Conservation (phyloP, 331 rosid genomes). For the Cydonia oblonga region DNA sequence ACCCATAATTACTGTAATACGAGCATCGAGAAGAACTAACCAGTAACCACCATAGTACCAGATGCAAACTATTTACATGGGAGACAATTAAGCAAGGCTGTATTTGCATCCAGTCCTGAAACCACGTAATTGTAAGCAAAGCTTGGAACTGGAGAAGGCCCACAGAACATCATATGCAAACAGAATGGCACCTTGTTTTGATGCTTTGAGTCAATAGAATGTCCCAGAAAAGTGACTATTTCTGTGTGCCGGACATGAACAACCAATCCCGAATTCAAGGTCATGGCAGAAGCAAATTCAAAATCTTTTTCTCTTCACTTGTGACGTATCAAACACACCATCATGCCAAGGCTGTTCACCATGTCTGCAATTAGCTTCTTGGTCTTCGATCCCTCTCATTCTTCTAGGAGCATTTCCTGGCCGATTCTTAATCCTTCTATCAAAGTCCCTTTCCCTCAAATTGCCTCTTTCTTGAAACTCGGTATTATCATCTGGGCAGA, state of each 20-base stretch:
- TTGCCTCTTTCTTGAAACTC: slow-evolving; percentile 70
- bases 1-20: not conserved
- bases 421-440: slow-evolving; percentile 49
- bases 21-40: not conserved
- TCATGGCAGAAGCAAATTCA: slow-evolving; percentile 13
- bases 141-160: not conserved
- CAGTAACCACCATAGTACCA: slow-evolving; percentile 2
- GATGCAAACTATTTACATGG: slow-evolving; percentile 8
- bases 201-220: not conserved
- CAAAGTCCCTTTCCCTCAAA: slow-evolving; percentile 62
- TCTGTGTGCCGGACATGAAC: not conserved
- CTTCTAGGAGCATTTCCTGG: slow-evolving; percentile 53
- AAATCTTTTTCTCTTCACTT: slow-evolving; percentile 39
- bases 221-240: not conserved
- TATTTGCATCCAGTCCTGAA: not conserved
- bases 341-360: slow-evolving; percentile 65
- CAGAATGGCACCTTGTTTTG: not conserved
- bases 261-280: not conserved
- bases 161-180: not conserved
- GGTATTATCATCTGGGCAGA: slow-evolving; percentile 49
- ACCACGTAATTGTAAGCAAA: not conserved
- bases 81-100: not conserved
- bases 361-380: slow-evolving; percentile 58
- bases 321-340: slow-evolving; percentile 24
- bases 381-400: slow-evolving; percentile 62